A percentile compares a stretch with the other conserved stretches of the same genome.
phyloP scores from a whole-genome alignment of 768 basidiomycete species.

The Boletus subcaerulescens region DNA sequence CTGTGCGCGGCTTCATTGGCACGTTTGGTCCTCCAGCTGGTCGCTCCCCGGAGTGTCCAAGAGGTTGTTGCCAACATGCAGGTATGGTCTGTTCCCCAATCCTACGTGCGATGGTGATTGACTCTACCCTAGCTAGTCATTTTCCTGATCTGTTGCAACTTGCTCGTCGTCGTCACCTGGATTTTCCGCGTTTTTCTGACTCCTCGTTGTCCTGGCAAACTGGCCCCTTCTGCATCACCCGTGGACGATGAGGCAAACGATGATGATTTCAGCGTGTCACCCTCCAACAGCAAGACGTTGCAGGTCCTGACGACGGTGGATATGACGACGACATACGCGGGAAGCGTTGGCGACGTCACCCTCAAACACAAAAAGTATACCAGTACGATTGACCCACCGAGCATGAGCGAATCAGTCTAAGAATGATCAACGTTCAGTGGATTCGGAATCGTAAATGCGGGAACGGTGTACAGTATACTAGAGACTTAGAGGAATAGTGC shows the following conservation, averaged over 20 bases:
- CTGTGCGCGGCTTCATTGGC: slow-evolving; percentile 3
- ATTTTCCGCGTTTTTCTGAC: slow-evolving; percentile 2
- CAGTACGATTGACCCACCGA: too few species aligned
- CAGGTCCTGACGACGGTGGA: too few species aligned
- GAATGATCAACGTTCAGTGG: too few species aligned
- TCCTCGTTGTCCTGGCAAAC: background rate
- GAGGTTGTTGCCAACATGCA: background rate
- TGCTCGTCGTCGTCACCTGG: slow-evolving; percentile 14
- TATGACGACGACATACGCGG: too few species aligned
- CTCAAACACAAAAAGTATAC: too few species aligned
- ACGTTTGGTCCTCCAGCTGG: background rate
- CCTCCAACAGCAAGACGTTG: too few species aligned
- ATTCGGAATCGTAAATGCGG: too few species aligned
- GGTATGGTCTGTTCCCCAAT: background rate
- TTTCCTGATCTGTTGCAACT: slow-evolving; percentile 11
- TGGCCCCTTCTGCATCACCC: too few species aligned
- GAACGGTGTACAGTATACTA: too few species aligned
- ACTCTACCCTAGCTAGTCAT: background rate
- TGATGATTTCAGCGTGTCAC: slow-evolving; percentile 1
- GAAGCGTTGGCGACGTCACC: too few species aligned
- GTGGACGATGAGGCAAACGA: background rate
- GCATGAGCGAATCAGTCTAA: too few species aligned
- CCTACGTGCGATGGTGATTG: background rate
- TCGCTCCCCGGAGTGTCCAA: background rate
- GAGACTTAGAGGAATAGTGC: too few species aligned